phyloP scores from a whole-genome alignment of 2,329 filamentous ascomycete genomes.

The Parastagonospora avenae region DNA sequence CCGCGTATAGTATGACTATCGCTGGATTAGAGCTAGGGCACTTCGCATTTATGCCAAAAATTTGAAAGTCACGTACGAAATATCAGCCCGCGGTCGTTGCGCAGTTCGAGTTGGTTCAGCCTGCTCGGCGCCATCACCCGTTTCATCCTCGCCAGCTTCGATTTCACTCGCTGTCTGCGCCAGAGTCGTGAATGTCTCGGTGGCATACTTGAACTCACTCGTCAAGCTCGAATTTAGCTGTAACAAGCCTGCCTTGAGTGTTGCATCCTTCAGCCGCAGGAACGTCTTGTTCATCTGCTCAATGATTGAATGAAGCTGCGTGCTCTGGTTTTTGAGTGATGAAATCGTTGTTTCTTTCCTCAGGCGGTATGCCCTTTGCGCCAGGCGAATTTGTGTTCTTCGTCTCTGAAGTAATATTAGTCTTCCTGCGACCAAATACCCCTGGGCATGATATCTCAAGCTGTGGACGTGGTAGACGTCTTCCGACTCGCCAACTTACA shows the following conservation, averaged over 20 bases:
- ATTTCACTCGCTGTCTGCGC: constrained; percentile 52
- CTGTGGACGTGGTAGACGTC: too few species aligned
- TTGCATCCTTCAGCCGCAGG: constrained; percentile 67
- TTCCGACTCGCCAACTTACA: too few species aligned
- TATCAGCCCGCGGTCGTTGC: neutral
- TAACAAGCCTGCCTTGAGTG: constrained; percentile 63
- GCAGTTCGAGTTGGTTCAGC: neutral
- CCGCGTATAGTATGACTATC: neutral
- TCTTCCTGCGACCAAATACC: too few species aligned
- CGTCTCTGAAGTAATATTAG: constrained; percentile 63
- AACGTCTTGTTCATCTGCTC: constrained; percentile 77
- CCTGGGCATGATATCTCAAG: too few species aligned
- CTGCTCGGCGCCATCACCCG: constrained; percentile 35
- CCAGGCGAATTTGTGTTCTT: constrained; percentile 83
- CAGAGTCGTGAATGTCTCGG: constrained; percentile 63
- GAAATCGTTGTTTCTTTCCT: constrained; percentile 84
- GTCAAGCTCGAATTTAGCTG: constrained; percentile 63
- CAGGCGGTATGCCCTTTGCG: constrained; percentile 82
- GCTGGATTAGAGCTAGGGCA: too few species aligned
- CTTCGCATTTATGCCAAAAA: neutral
- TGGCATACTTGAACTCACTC: constrained; percentile 61
- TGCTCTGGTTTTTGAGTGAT: constrained; percentile 71
- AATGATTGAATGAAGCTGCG: constrained; percentile 70
- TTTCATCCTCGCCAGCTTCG: constrained; percentile 35
- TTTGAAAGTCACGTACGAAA: neutral